Base-by-base conservation (phyloP, 768 basidiomycete species). In the Tulasnella sp. region DNA sequence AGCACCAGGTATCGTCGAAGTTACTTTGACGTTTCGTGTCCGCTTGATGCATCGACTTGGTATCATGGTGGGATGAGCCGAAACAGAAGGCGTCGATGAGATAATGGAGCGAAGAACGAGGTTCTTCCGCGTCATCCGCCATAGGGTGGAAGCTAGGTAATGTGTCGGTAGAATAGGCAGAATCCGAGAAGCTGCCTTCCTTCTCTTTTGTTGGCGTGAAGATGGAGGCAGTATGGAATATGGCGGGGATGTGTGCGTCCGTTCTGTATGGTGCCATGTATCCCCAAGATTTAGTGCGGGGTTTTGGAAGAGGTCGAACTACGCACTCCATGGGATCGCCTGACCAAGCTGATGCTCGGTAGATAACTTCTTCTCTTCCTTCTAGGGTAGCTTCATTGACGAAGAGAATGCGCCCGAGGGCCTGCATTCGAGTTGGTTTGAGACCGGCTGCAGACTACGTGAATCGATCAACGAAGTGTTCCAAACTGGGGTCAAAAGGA, bases 81-180 rank as follows among this genome's bases (percentile, higher is more conserved):
- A 40, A 36, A 14, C 23, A 51, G 50, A 31, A 39, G 4, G 34
- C 25, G 37, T 40, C 29, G n/a, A 40, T 39, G 25, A 54, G 15
- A 17, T 29, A 29, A 40, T 29, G 25, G 15, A 40, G 17, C 4
- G 39, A 6, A 6, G 17, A 25, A 39, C 42, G 11, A 4, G 14
- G 25, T 36, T 29, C 37, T 40, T 36, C 3, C 19, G 25, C 19
- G 36, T 37, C 2, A 6, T n/a, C 6, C 9, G n/a, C 11, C 11
- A 54, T 54, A 2, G 52, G 52, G 17, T 37, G 52, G 37, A 54
- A 54, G 52, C 52, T 54, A 27, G 52, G 52, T 21, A 54, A 40
- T 2, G 52, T 40, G 21, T 54, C 37, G 2, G 39, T 29, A 23
- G 52, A 54, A 31, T 19, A 40, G 25, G 19, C 19, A 7, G 36